phyloP scores from a whole-genome alignment of 169 alveolate species.

The Amoebophrya sp. region DNA sequence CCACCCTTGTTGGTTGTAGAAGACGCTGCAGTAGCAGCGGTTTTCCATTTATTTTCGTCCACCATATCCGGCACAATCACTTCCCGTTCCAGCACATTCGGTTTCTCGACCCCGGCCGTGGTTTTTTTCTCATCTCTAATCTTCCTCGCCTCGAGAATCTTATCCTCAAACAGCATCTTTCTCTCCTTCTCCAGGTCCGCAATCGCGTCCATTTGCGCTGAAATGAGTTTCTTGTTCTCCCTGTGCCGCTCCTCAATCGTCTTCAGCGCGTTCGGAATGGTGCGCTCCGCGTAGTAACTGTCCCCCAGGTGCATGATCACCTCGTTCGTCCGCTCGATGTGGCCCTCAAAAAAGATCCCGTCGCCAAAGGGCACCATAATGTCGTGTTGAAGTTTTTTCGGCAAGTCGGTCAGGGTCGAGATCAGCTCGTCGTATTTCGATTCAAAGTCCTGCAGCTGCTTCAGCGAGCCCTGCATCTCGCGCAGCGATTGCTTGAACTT shows the following conservation, averaged over 20 bases:
- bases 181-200: not conserved
- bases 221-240: not conserved
- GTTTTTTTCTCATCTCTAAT: too few relatives aligned
- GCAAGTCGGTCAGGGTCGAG: not conserved
- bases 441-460: not conserved
- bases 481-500: not conserved
- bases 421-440: not conserved
- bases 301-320: not conserved
- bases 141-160: too few relatives aligned
- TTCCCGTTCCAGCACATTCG: too few relatives aligned
- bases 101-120: too few relatives aligned
- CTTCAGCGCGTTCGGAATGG: not conserved
- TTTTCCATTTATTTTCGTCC: too few relatives aligned
- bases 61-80: too few relatives aligned
- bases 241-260: not conserved
- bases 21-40: too few relatives aligned
- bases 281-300: not conserved
- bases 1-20: too few relatives aligned
- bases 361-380: not conserved
- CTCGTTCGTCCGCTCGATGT: not conserved
- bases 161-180: too few relatives aligned
- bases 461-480: not conserved
- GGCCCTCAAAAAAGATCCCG: not conserved
- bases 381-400: not conserved
- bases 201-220: not conserved